Percentiles rank a stretch among this genome's conserved stretches.
Evolutionary conservation across 192 early-diverging fungal species (phyloP).

Genomic region (Coemansia sp.): DNA sequence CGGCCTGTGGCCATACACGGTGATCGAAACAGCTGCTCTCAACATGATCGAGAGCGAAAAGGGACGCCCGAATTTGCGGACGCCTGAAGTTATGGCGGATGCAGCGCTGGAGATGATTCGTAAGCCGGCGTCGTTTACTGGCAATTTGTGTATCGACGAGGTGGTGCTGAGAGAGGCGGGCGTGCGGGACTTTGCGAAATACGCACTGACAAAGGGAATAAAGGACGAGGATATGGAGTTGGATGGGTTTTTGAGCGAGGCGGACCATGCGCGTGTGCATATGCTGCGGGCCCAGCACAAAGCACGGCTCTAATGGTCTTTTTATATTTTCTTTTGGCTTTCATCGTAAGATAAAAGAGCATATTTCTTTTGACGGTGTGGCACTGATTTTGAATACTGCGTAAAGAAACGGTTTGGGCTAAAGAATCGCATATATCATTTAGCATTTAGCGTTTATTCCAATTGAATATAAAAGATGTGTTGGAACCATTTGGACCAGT

Average conservation of each 20-base stretch:
- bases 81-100: constrained; percentile 74
- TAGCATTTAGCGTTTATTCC: too few species aligned
- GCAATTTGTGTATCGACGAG: constrained; percentile 78
- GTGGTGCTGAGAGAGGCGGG: constrained; percentile 67
- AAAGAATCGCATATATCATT: too few species aligned
- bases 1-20: constrained; percentile 70
- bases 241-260: constrained; percentile 62
- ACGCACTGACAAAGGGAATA: constrained; percentile 57
- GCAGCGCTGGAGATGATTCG: constrained; percentile 64
- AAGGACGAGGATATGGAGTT: constrained; percentile 55
- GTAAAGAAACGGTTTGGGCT: too few species aligned
- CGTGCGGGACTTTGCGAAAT: constrained; percentile 67
- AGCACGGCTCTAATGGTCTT: background rate
- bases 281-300: constrained; percentile 30
- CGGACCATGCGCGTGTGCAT: constrained; percentile 41
- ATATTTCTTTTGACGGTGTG: background rate
- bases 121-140: constrained; percentile 54
- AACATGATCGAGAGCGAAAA: constrained; percentile 22
- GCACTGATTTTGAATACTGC: too few species aligned
- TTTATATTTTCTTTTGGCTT: background rate
- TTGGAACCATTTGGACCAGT: too few species aligned
- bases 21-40: constrained; percentile 74
- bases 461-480: too few species aligned
- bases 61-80: constrained; percentile 12
- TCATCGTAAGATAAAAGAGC: background rate